Conservation (phyloP, 495 filamentous ascomycete species). For the Paragyromitra xinjiangensis region DNA sequence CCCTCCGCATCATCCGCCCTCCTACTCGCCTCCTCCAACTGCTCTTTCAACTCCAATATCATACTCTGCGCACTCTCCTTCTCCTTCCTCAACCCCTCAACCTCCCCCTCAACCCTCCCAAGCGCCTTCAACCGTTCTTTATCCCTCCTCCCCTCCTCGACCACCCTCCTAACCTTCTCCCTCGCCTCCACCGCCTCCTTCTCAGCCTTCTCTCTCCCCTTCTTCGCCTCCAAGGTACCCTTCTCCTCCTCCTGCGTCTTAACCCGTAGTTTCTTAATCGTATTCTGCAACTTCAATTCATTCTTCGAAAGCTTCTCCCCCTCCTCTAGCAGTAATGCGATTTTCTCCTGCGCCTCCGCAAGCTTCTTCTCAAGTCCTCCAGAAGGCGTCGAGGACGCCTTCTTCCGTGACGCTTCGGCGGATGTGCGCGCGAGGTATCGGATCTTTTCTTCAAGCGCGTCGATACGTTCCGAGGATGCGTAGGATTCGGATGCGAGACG, state of each 20-base stretch:
- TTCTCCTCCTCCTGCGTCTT: slow-evolving; percentile 72
- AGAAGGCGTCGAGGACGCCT: slow-evolving; percentile 67
- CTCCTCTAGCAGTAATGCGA: slow-evolving; percentile 88
- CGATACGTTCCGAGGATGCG: slow-evolving; percentile 77
- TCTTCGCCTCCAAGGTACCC: slow-evolving; percentile 68
- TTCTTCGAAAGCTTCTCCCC: slow-evolving; percentile 86
- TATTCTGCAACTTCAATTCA: slow-evolving; percentile 81
- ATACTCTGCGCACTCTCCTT: slow-evolving; percentile 70
- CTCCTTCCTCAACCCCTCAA: slow-evolving; percentile 73
- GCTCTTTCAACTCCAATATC: slow-evolving; percentile 74
- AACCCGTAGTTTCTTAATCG: slow-evolving; percentile 80
- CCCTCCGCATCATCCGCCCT: slow-evolving; percentile 74
- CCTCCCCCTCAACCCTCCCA: slow-evolving; percentile 73
- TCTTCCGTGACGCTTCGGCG: slow-evolving; percentile 73
- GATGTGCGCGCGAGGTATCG: slow-evolving; percentile 83
- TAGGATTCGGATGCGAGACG: slow-evolving; percentile 63
- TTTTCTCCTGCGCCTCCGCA: slow-evolving; percentile 87
- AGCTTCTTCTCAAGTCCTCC: slow-evolving; percentile 78
- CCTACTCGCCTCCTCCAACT: slow-evolving; percentile 73
- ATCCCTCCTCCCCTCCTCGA: slow-evolving; percentile 72
- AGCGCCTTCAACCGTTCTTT: slow-evolving; percentile 71
- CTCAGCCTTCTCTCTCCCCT: slow-evolving; percentile 72
- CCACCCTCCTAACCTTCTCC: slow-evolving; percentile 69
- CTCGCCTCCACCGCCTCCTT: slow-evolving; percentile 67
- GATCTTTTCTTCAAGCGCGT: slow-evolving; percentile 89